Base-by-base conservation (phyloP, 2,329 filamentous ascomycete genomes). In the Colletotrichum sp. region DNA sequence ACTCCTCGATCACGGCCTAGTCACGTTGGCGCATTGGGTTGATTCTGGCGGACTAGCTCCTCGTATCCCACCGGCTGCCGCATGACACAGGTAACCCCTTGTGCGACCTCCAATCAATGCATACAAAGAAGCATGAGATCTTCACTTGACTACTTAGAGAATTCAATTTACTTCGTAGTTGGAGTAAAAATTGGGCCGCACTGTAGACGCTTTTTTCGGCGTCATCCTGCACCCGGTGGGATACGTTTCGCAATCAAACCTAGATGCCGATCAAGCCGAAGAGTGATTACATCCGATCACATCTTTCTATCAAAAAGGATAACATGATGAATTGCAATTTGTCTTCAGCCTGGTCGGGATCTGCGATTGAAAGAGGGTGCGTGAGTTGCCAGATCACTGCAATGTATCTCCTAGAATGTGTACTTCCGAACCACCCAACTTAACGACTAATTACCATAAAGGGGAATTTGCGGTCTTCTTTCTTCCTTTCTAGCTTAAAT, bases 401-500 rank as follows among this genome's bases (percentile, higher is more conserved):
- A 12, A 48, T 48, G 18, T 48, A n/a, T n/a, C 3, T 1, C 38
- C 18, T 7, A 3, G 5, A 12, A 3, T n/a, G 3, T 6, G 5
- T n/a, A 1, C 38, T 48, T 48, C 18, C n/a, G 2, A 1, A 21
- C 38, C 0, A 2, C 38, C 9, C 9, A 18, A 18, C 3, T 48
- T n/a, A 1, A 48, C 38, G 18, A n/a, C 5, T n/a, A 12, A n/a
- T n/a, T 4, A n/a, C 8, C 18, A 43, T n/a, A 5, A 10, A 43
- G 9, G 7, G 36, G 16, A 4, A 43, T 2, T 43, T 4, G 4
- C 4, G 18, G 38, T 4, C 18, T 4, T n/a, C 38, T 18, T n/a
- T 43, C 9, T 12, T n/a, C 8, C 3, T n/a, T 10, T 43, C 3
- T n/a, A 12, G 38, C 1, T 3, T 1, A n/a, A 3, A 4, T 3